These are phyloP conservation scores for Tulasnella sp. DNA, from an alignment of 768 basidiomycete genomes.

Conservation along the genomic window DNA sequence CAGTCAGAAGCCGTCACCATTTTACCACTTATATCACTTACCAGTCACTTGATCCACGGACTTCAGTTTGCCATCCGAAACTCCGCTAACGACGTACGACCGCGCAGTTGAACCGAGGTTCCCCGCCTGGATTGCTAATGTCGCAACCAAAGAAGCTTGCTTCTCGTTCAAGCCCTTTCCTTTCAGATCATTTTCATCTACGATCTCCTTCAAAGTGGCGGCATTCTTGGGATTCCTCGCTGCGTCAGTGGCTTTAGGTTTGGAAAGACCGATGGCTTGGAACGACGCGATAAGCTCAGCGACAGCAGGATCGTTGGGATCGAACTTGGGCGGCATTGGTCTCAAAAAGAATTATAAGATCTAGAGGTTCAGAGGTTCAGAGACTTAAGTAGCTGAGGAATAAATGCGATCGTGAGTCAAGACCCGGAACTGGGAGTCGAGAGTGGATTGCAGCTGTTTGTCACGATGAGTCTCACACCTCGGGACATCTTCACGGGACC, in stretches of 20 bases:
- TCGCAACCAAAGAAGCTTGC: constrained; percentile 55
- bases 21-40: constrained; percentile 28
- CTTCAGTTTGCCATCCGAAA: constrained; percentile 63
- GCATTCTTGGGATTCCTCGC: constrained; percentile 73
- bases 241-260: constrained; percentile 70
- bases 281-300: constrained; percentile 43
- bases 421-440: neutral
- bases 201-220: constrained; percentile 52
- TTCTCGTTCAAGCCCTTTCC: constrained; percentile 55
- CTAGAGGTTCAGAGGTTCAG: too few species aligned
- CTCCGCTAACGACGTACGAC: constrained; percentile 50
- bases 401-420: neutral
- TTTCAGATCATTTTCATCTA: constrained; percentile 42
- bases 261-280: constrained; percentile 63
- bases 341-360: neutral
- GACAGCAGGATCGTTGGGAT: constrained; percentile 29
- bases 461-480: neutral
- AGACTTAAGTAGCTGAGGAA: neutral
- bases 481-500: neutral
- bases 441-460: neutral
- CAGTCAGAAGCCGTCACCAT: neutral
- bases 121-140: constrained; percentile 44
- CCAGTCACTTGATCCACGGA: constrained; percentile 80
- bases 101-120: constrained; percentile 53
- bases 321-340: constrained; percentile 30